Evolutionary conservation across 106 monocot genomes (phyloP).

Genomic region (Dioscorea dumetorum): DNA sequence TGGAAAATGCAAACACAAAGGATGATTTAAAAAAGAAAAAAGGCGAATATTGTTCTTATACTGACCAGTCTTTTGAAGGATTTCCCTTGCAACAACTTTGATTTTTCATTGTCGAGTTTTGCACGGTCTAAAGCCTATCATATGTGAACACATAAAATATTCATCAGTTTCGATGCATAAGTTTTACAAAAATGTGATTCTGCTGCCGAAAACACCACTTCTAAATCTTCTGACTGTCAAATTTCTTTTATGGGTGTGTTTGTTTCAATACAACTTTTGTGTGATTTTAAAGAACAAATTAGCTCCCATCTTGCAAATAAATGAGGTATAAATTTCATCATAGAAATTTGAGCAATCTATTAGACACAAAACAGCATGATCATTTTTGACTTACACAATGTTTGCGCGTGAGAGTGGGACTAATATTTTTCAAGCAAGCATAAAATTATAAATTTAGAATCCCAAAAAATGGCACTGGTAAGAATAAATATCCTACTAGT

Average conservation of each 20-base stretch:
- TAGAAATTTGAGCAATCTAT: not conserved
- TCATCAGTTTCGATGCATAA: not conserved
- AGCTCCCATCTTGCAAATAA: not conserved
- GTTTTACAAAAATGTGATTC: not conserved
- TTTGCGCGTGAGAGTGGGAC: not conserved
- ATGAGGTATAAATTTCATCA: no score
- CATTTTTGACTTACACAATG: not conserved
- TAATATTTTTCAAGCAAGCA: not conserved
- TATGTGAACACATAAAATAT: not conserved
- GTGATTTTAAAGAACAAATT: not conserved
- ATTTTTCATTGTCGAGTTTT: conserved; percentile 52
- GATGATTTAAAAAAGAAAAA: no score
- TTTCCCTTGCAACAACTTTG: conserved; percentile 27
- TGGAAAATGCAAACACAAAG: not conserved
- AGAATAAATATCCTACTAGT: not conserved
- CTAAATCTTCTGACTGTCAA: not conserved
- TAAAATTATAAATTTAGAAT: not conserved
- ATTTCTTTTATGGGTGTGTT: not conserved
- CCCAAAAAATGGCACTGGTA: not conserved
- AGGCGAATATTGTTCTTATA: not conserved
- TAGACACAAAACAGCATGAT: not conserved
- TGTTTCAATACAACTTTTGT: not conserved
- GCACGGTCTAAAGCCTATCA: conserved; percentile 75
- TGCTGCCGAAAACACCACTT: not conserved
- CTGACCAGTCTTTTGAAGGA: conserved; percentile 75